Conservation (phyloP, 1,139 yeast species). For the Candida labiduridarum region DNA sequence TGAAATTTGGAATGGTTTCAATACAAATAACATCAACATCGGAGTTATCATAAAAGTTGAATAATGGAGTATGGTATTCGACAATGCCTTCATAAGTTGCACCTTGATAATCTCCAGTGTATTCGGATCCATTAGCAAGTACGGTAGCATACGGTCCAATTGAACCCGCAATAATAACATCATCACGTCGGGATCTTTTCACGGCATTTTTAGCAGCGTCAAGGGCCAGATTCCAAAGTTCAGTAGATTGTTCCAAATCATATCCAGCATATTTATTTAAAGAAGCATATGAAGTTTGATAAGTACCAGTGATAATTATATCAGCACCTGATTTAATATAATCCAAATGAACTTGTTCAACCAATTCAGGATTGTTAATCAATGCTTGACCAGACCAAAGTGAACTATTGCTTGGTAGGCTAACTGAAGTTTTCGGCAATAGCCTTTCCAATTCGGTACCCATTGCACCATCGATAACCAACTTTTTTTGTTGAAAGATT, state of each 20-base stretch:
- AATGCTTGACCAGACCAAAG: constrained; percentile 68
- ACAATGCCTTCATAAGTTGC: constrained; percentile 31
- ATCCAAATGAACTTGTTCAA: constrained; percentile 51
- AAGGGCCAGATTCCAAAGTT: constrained; percentile 35
- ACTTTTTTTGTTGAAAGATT: constrained; percentile 6
- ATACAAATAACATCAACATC: constrained; percentile 57
- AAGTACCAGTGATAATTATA: constrained; percentile 59
- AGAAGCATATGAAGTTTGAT: constrained; percentile 56
- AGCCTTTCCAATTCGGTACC: constrained; percentile 32
- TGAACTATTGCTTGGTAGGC: constrained; percentile 27
- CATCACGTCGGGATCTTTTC: constrained; percentile 13
- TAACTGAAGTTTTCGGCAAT: constrained; percentile 13
- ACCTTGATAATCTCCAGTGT: constrained; percentile 59
- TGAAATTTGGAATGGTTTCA: constrained; percentile 64
- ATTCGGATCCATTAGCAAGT: constrained; percentile 67
- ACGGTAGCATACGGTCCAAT: constrained; percentile 77
- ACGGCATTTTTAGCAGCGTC: constrained; percentile 34
- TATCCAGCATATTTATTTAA: constrained; percentile 34
- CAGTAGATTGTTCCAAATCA: constrained; percentile 25
- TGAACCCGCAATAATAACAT: constrained; percentile 51
- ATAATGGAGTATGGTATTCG: constrained; percentile 52
- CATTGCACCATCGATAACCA: constrained; percentile 33
- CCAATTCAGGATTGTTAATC: constrained; percentile 44
- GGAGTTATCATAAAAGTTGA: constrained; percentile 36
- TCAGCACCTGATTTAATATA: constrained; percentile 60